Base-by-base conservation (phyloP, 2,329 filamentous ascomycete genomes). In the Colletotrichum gloeosporioides region DNA sequence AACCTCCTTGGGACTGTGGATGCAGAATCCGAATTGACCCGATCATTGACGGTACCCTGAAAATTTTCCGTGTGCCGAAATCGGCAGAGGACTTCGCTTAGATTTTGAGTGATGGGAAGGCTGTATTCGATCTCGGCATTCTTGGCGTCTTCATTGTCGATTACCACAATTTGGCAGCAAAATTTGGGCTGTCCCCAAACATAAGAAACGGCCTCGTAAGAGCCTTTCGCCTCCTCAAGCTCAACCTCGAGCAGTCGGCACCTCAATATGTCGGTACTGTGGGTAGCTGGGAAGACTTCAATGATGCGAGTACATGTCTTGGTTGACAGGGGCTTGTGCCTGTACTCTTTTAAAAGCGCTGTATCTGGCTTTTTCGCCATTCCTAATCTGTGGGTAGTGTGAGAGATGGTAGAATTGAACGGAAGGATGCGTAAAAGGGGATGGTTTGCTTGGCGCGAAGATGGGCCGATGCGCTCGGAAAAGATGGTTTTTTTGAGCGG, bases 361-460 rank as follows among this genome's bases (percentile, higher is more conserved):
- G 1, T 0, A 6, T 9, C 39, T 44, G 18, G 18, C 4, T 44
- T 12, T 4, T 18, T 12, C 18, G 18, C 18, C 39, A 44, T 44
- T n/a, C 1, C 8, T n/a, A 3, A 10, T 44, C 3, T 12, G 4
- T n/a, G 2, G 39, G 9, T 44, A 12, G 18, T n/a, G 8, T 10
- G 39, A 44, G 39, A 44, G 18, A 44, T n/a, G 39, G 18, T 12
- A 44, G 39, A 0, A 44, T 44, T 44, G 18, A 12, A 44, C 39
- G 39, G 9, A 44, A 44, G 18, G 5, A 1, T 44, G 39, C 18
- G 0, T n/a, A 1, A 0, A 44, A n/a, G 8, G 39, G 39, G 16
- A 8, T 10, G 18, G 1, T 2, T 2, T 44, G 9, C 18, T 2
- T 44, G 39, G 39, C 39, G 18, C n/a, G 39, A n/a, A n/a, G 18